These are phyloP conservation scores for Boletellus ananas DNA, from an alignment of 768 basidiomycete species.

Conservation along the genomic window DNA sequence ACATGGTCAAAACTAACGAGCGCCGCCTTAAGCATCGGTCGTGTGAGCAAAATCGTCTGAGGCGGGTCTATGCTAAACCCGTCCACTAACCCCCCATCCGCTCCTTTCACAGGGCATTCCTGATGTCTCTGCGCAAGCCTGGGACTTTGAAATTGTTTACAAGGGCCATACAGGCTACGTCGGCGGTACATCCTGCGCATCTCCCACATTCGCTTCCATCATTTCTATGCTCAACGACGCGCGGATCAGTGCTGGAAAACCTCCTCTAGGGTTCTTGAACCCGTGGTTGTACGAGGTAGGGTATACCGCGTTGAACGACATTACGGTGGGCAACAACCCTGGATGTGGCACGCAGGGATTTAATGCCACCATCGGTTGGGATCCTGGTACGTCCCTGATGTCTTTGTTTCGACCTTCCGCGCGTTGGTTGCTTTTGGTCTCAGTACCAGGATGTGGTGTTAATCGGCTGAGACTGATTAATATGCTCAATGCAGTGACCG, in stretches of 20 bases:
- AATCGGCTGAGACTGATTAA: too few species aligned
- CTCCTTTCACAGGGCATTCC: conserved; percentile 28
- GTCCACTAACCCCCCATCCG: too few species aligned
- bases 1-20: background rate
- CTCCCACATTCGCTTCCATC: conserved; percentile 63
- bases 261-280: conserved; percentile 64
- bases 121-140: conserved; percentile 62
- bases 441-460: too few species aligned
- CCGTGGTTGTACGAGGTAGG: conserved; percentile 50
- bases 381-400: conserved; percentile 47
- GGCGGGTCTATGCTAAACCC: too few species aligned
- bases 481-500: conserved; percentile 45
- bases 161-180: conserved; percentile 37
- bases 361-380: conserved; percentile 59
- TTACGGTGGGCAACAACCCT: conserved; percentile 52
- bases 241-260: conserved; percentile 39
- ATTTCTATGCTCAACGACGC: conserved; percentile 66
- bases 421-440: background rate
- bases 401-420: too few species aligned
- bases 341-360: conserved; percentile 65
- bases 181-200: conserved; percentile 62
- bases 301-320: conserved; percentile 46
- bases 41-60: too few species aligned
- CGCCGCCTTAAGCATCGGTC: conserved; percentile 29
- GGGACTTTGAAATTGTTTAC: conserved; percentile 46